Evolutionary conservation across 257 asterid genomes (phyloP).

Genomic region (Knoxia roxburghii): DNA sequence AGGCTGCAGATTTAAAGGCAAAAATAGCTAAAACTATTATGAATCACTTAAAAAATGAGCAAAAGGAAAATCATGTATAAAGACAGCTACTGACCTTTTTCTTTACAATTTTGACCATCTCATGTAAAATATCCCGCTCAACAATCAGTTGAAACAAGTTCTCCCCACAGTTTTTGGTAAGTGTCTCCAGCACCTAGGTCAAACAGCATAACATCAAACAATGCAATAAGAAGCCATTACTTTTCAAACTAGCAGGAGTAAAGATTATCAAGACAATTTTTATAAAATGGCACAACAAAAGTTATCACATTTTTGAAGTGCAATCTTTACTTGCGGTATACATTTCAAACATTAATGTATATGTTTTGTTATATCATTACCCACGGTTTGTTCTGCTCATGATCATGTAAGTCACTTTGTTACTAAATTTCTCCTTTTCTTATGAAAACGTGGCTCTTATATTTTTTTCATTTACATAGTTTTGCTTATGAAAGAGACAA

Average conservation of each 20-base stretch:
- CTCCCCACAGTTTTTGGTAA: conserved; percentile 97
- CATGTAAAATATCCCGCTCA: conserved; percentile 86
- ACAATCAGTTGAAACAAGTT: conserved; percentile 75
- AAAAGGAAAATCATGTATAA: conserved; percentile 1
- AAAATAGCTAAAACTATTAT: conserved; percentile 8
- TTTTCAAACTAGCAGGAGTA: background rate
- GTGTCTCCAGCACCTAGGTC: conserved; percentile 87
- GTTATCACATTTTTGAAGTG: background rate
- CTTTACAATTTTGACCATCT: conserved; percentile 91
- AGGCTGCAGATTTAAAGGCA: conserved; percentile 52
- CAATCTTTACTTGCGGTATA: background rate
- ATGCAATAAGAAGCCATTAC: background rate
- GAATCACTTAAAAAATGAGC: conserved; percentile 1
- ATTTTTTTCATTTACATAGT: background rate
- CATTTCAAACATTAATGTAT: background rate
- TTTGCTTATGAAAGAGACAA: background rate
- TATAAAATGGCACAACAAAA: background rate
- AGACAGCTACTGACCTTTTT: conserved; percentile 54
- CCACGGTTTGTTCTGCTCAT: background rate
- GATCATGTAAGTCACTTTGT: background rate
- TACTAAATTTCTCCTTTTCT: conserved; percentile 2
- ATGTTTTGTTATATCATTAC: background rate
- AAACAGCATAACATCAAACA: conserved; percentile 8
- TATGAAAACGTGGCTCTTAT: background rate
- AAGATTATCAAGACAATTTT: conserved; percentile 4